Percentiles rank a stretch among this genome's conserved stretches.
phyloP scores from a whole-genome alignment of 106 monocot genomes.

The Apostasia ramifera region DNA sequence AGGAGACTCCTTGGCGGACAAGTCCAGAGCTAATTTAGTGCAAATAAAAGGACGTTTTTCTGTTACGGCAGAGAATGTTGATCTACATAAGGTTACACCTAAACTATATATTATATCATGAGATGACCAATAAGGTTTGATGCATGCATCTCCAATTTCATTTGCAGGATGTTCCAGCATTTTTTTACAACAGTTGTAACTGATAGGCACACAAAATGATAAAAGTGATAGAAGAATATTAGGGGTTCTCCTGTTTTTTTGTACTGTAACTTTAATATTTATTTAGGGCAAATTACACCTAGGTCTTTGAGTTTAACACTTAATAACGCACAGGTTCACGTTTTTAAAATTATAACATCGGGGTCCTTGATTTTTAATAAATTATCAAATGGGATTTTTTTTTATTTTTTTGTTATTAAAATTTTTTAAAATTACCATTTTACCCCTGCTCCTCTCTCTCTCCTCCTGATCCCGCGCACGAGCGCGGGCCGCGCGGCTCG shows the following conservation, averaged over 20 bases:
- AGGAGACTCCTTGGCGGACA: slow-evolving; percentile 50
- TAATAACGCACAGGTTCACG: slow-evolving; percentile 9
- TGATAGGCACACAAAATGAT: slow-evolving; percentile 17
- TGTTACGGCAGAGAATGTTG: slow-evolving; percentile 86
- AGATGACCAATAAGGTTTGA: neutral
- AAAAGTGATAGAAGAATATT: neutral
- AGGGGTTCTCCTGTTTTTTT: neutral
- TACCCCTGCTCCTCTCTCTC: no score
- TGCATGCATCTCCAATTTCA: neutral
- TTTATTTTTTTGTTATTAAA: no score
- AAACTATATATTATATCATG: neutral
- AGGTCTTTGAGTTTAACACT: no score
- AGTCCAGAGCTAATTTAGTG: slow-evolving; percentile 47
- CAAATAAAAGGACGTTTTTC: slow-evolving; percentile 87
- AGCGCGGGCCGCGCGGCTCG: no score
- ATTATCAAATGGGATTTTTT: no score
- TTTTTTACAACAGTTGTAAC: slow-evolving; percentile 33
- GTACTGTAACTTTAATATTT: neutral
- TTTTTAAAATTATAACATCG: slow-evolving; percentile 28
- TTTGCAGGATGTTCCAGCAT: slow-evolving; percentile 43
- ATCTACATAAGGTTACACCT: slow-evolving; percentile 57
- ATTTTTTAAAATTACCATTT: no score
- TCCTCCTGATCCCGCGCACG: no score
- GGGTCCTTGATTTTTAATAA: neutral
- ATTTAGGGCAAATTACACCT: slow-evolving; percentile 16